Conservation (phyloP, 2,329 filamentous ascomycete genomes). For the Clonostachys chloroleuca region DNA sequence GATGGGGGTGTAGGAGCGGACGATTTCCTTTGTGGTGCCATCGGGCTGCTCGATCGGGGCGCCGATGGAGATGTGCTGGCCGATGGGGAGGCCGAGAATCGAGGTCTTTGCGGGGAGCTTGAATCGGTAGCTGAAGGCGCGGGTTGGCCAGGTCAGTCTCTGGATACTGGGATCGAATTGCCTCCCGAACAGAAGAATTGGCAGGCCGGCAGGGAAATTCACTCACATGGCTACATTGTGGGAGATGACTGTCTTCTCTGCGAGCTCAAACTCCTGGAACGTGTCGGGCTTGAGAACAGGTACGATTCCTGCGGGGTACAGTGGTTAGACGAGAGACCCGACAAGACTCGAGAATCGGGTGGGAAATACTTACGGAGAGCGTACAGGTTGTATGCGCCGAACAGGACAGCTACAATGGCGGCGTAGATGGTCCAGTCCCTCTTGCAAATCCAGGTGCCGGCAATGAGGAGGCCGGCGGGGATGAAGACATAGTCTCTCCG, state of each 20-base stretch:
- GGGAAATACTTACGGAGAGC: slow-evolving; percentile 56
- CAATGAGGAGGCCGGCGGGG: slow-evolving; percentile 72
- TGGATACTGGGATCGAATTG: not conserved
- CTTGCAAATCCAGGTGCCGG: slow-evolving; percentile 76
- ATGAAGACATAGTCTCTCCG: slow-evolving; percentile 69
- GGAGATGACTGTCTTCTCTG: slow-evolving; percentile 91
- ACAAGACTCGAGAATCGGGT: not conserved
- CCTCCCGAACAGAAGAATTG: not conserved
- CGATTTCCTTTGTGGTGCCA: slow-evolving; percentile 75
- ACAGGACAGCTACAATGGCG: slow-evolving; percentile 55
- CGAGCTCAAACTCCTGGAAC: slow-evolving; percentile 90
- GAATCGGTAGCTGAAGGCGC: slow-evolving; percentile 74
- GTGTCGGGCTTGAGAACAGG: slow-evolving; percentile 81
- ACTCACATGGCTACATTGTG: slow-evolving; percentile 95
- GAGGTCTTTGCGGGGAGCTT: slow-evolving; percentile 70
- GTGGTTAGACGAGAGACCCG: not conserved
- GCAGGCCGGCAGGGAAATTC: not conserved
- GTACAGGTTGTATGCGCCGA: slow-evolving; percentile 70
- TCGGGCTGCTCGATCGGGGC: slow-evolving; percentile 65
- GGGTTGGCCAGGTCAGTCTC: slow-evolving; percentile 3
- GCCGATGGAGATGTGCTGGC: slow-evolving; percentile 96
- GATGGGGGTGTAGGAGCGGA: slow-evolving; percentile 90
- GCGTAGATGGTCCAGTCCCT: slow-evolving; percentile 72
- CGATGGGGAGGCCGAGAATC: slow-evolving; percentile 94
- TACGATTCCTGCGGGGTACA: not conserved